Evolutionary conservation across 2,329 filamentous ascomycete species (phyloP), one percentile per base, ranked within the genome.

Genomic region (Pyricularia grisea): DNA sequence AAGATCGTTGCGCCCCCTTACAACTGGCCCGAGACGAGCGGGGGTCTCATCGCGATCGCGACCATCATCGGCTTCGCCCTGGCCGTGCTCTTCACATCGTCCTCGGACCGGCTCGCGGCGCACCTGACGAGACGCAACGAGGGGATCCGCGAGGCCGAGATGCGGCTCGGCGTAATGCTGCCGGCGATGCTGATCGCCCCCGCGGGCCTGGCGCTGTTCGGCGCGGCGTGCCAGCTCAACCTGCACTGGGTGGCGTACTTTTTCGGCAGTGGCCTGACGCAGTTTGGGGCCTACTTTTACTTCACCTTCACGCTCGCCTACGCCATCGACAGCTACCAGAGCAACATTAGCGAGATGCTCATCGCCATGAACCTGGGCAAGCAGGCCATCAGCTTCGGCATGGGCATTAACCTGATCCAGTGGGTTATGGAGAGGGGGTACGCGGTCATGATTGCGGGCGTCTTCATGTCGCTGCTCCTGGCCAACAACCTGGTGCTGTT

Each of bases 281-380:
- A 83, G 69, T 85, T 81, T 75, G 78, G 79, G 25, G 79, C 79
- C 4, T 87, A 85, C 75, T 86, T 86, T 72, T 87, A 81, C 75
- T 86, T 86, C 74, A 83, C 82, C 17, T 86, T 88, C 73, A 84
- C 85, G 12, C 79, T 89, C 10, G 86, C 86, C 2, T 88, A 89
- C 72, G 85, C 86, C 1, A 83, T 88, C 55, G 86, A 88, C 73
- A 84, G 81, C 68, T 87, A 88, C 75, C 83, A 82, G 25, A 79
- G 82, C 42, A 86, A 88, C 72, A 84, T 85, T n/a, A 84, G 82
- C 28, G 86, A 88, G 77, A 88, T 88, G 86, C 80, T 88, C 12
- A 88, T 86, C 70, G 83, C 84, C 3, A 86, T 86, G 80, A 85
- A 85, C 71, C 73, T 86, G n/a, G 84, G 84, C 12, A 86, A 86